Evolutionary conservation across 441 rosid genomes (phyloP), one percentile per base, ranked within the genome.

Genomic region (Dalechampia spathulata): DNA sequence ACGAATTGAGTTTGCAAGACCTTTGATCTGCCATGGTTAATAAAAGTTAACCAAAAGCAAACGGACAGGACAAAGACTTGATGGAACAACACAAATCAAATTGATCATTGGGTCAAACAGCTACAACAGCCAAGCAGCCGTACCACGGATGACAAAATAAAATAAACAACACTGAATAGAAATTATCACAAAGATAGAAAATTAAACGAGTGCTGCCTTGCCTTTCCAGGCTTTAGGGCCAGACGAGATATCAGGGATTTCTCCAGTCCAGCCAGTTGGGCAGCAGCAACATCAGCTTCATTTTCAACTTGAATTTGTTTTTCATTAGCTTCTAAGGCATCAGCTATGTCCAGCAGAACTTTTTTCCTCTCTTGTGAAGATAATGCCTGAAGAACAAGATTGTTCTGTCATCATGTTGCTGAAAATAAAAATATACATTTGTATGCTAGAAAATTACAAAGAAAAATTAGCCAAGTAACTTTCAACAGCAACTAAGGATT

Each of bases 201-300:
- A 28, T 7, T 28, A 46, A 46, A 39, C 36, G 17, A 46, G 58
- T 22, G 63, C 2, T 36, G 37, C 56, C 79, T 72, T 73, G 69
- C 99, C 96, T 94, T 94, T 64, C 92, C 96, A 64, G 92, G 79
- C 77, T 90, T 94, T 71, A 94, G 48, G 66, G 78, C 80, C 75
- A 94, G 66, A 54, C 99, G 86, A 62, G 94, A 78, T 61, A 94
- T 72, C 82, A 90, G 71, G 48, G 96, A 72, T 67, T 76, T 85
- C 46, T 84, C 87, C 71, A 86, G 73, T 72, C 98, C 98, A 58
- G 76, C 90, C 58, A 67, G 52, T 75, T 80, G 74, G 36, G 99
- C 99, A 59, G 73, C 88, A 68, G 74, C 82, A 59, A 94, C 84
- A 74, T 90, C 99, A 57, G 86, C 83, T 64, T 83, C 86, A 71